phyloP scores from a whole-genome alignment of 768 basidiomycete species.

The Lyophyllum shimeji region DNA sequence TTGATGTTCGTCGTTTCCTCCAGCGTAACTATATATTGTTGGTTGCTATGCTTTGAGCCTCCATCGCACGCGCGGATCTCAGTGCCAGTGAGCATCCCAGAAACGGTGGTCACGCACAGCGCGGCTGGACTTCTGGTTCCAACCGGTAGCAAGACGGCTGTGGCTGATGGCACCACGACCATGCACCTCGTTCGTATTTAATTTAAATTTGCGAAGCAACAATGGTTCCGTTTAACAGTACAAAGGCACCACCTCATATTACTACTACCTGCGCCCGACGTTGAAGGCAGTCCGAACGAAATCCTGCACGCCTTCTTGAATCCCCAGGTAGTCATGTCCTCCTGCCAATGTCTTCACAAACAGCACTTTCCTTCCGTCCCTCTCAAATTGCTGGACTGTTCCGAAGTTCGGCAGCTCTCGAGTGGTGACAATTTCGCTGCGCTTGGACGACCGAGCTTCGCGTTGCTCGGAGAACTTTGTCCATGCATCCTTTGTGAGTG shows the following conservation, averaged over 20 bases:
- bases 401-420: conserved; percentile 58
- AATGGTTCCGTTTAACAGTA: background rate
- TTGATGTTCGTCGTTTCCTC: too few species aligned
- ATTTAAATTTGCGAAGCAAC: too few species aligned
- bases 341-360: conserved; percentile 65
- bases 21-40: too few species aligned
- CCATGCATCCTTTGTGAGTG: conserved; percentile 41
- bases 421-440: conserved; percentile 44
- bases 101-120: too few species aligned
- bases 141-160: too few species aligned
- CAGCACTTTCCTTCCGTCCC: conserved; percentile 45
- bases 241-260: background rate
- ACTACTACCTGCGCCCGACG: conserved; percentile 4
- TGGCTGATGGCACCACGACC: too few species aligned
- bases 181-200: too few species aligned
- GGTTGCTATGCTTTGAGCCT: too few species aligned
- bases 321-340: conserved; percentile 59
- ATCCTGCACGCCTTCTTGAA: conserved; percentile 75
- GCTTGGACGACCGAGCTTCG: conserved; percentile 36
- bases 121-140: too few species aligned
- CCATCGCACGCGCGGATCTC: too few species aligned
- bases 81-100: too few species aligned
- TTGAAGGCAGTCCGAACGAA: conserved; percentile 44
- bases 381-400: conserved; percentile 51
- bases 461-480: conserved; percentile 36